These are phyloP conservation scores for Aspergillus sp. DNA, from an alignment of 2,329 filamentous ascomycete genomes.

Conservation along the genomic window DNA sequence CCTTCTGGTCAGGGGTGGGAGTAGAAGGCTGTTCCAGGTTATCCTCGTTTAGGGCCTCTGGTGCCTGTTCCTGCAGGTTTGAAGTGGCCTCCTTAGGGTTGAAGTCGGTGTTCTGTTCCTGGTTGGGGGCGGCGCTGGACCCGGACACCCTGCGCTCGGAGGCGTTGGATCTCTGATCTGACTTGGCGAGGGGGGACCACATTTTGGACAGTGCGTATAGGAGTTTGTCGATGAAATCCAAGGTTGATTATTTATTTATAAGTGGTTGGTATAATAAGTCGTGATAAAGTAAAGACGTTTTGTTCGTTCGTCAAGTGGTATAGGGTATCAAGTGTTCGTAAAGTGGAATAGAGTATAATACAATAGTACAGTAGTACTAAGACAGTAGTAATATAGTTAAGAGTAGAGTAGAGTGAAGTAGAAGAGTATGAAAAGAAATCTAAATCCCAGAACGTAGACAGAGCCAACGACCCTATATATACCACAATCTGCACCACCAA, in stretches of 20 bases:
- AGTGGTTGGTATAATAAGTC: background rate
- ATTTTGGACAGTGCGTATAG: background rate
- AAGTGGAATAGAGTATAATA: background rate
- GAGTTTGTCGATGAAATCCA: background rate
- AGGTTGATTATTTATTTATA: background rate
- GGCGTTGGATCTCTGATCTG: slow-evolving; percentile 3
- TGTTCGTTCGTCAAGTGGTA: too few relatives aligned
- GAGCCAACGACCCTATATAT: background rate
- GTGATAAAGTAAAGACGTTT: background rate
- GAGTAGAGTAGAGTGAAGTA: background rate
- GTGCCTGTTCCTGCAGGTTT: background rate
- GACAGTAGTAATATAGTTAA: too few relatives aligned
- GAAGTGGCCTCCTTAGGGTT: background rate
- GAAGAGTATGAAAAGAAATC: background rate
- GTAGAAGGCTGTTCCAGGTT: background rate
- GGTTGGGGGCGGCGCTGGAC: slow-evolving; percentile 6
- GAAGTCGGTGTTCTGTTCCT: background rate
- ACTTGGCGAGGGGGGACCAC: slow-evolving; percentile 1
- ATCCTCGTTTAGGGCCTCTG: background rate
- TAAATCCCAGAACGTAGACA: background rate
- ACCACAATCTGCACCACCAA: background rate
- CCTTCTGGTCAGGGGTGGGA: background rate
- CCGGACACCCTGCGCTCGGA: slow-evolving; percentile 3
- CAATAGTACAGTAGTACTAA: too few relatives aligned
- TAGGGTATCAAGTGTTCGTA: background rate